Evolutionary conservation across 1,284 basidiomycete genomes (phyloP).

Genomic region (Rhodotorula sp.): DNA sequence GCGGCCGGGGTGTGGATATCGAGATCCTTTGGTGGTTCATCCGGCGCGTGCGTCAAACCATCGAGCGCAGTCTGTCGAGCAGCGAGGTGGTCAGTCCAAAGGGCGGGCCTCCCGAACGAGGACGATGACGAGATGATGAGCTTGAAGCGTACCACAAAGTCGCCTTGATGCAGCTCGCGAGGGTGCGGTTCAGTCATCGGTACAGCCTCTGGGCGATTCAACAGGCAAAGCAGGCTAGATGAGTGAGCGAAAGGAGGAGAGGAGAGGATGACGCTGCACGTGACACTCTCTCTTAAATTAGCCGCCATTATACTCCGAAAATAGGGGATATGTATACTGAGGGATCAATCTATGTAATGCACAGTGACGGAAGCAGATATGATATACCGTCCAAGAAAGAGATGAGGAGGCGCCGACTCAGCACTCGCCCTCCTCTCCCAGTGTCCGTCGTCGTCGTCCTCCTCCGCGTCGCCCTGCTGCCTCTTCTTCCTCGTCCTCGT

Average conservation of each 20-base stretch:
- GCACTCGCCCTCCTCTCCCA: background rate
- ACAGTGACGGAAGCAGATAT: background rate
- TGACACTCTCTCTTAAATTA: background rate
- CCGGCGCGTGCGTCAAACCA: constrained; percentile 14
- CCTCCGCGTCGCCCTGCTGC: background rate
- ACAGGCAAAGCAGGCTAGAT: no score
- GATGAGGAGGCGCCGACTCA: background rate
- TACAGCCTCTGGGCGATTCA: background rate
- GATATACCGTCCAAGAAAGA: background rate
- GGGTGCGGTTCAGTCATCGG: constrained; percentile 10
- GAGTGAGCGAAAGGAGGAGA: no score
- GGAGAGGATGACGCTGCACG: background rate
- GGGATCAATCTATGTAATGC: no score
- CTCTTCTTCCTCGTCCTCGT: background rate
- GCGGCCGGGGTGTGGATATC: constrained; percentile 21
- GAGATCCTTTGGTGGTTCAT: constrained; percentile 6
- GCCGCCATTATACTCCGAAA: no score
- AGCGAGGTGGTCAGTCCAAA: background rate
- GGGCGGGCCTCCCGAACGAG: background rate
- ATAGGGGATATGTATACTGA: no score
- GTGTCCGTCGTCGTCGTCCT: constrained; percentile 2
- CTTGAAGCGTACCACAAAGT: background rate
- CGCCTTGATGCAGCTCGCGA: background rate
- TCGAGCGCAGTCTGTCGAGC: constrained; percentile 16
- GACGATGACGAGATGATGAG: background rate